A percentile compares a stretch with the other conserved stretches of the same genome.
Conservation (phyloP, 139 green algal species). For the Micractinium sp. region DNA sequence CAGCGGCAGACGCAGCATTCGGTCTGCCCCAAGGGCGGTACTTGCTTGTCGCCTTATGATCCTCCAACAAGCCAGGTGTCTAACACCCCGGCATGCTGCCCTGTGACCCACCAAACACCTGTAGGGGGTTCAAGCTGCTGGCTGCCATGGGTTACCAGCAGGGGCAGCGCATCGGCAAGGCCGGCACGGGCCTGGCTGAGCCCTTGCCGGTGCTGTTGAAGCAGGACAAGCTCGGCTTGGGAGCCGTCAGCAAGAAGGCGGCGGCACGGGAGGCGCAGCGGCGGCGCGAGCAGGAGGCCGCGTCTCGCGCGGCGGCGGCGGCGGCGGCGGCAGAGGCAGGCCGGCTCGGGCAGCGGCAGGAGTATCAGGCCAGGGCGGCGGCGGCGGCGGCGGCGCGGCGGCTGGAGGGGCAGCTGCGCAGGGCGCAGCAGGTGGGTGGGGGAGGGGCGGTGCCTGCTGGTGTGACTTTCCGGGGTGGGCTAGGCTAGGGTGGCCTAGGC, state of each 20-base stretch:
- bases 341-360: neutral
- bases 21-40: neutral
- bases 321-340: neutral
- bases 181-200: constrained; percentile 17
- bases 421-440: neutral
- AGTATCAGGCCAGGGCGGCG: constrained; percentile 6
- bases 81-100: neutral
- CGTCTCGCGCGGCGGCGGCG: constrained; percentile 15
- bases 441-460: neutral
- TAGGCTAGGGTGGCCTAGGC: neutral
- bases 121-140: constrained; percentile 55
- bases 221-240: constrained; percentile 40
- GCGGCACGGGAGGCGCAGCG: constrained; percentile 32
- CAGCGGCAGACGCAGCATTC: neutral
- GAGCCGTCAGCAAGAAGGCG: constrained; percentile 28
- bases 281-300: constrained; percentile 14
- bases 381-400: constrained; percentile 11
- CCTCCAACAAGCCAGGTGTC: neutral
- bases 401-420: constrained; percentile 29
- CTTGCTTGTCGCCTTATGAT: neutral
- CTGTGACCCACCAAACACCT: neutral
- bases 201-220: constrained; percentile 49
- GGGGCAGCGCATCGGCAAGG: constrained; percentile 44
- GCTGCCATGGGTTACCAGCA: constrained; percentile 48
- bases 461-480: neutral